These are phyloP conservation scores for Botryosphaeria dothidea DNA, from an alignment of 2,329 filamentous ascomycete species.

Conservation along the genomic window DNA sequence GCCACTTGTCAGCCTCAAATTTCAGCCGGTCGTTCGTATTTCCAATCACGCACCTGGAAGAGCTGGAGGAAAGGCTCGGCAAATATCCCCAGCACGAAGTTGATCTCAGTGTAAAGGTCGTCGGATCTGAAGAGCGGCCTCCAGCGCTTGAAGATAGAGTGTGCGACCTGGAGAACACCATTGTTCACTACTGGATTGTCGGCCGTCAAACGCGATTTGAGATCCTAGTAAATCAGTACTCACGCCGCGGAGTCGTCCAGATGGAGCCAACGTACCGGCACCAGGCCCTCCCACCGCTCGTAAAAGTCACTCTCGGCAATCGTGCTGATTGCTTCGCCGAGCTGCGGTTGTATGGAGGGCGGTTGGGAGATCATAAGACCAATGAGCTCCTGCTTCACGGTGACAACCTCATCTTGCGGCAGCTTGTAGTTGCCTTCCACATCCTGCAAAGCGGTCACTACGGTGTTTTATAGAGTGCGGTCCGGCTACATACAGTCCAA, in stretches of 20 bases:
- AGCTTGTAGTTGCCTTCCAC: conserved; percentile 95
- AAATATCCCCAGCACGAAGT: conserved; percentile 88
- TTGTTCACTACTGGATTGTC: conserved; percentile 84
- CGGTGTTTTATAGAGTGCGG: not conserved
- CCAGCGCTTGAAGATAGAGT: conserved; percentile 97
- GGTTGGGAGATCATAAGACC: conserved; percentile 95
- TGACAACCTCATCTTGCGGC: conserved; percentile 74
- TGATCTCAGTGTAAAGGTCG: conserved; percentile 90
- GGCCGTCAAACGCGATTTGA: conserved; percentile 81
- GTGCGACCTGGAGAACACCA: conserved; percentile 93
- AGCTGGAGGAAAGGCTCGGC: conserved; percentile 79
- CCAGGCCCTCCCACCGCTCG: conserved; percentile 93
- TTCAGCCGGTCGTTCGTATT: not conserved
- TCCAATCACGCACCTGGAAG: conserved; percentile 60
- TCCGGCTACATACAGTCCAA: conserved; percentile 68
- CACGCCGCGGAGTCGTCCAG: not conserved
- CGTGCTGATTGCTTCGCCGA: conserved; percentile 94
- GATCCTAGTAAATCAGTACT: conserved; percentile 58
- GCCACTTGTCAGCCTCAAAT: not conserved
- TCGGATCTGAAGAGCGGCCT: conserved; percentile 91
- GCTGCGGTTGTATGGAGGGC: conserved; percentile 82
- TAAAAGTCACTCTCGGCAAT: conserved; percentile 99
- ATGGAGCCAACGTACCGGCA: conserved; percentile 61
- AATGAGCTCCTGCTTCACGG: conserved; percentile 94
- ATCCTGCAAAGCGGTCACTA: conserved; percentile 54